Evolutionary conservation across 129 eudicot species (phyloP), one percentile per base, ranked within the genome.

Genomic region (Tanacetum coccineum): DNA sequence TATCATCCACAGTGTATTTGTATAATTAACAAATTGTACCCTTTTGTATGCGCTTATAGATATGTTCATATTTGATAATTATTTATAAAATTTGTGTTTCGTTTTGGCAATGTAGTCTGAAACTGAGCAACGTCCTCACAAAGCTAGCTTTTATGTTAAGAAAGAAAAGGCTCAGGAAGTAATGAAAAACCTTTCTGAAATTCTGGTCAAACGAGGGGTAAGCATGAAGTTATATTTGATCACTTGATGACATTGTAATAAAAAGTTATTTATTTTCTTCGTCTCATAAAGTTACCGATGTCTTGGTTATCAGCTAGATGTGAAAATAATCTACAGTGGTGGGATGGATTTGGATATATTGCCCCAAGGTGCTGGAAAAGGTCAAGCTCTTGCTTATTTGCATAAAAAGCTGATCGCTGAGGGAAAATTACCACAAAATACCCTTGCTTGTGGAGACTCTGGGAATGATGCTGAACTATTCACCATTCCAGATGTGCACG

Each of bases 281-380:
- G 13, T 63, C 55, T 48, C 8, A 30, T 46, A 2, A 54, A 30
- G 7, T 61, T 19, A 3, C 14, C 62, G 26, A 54, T 74, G 32
- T 73, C 5, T 69, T 59, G 70, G 58, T 69, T 75, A 69, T 59
- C 85, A 93, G 98, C 64, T 93, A 82, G 98, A 93, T 82, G 92
- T 84, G 13, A 89, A 93, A 80, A 93, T 93, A 67, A 93, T 93
- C 14, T 89, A 93, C 74, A 93, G 98, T 73, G 96, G 96, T 8
- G 98, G 96, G 39, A 80, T 82, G 79, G 96, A 93, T 74, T 70
- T 88, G 81, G 98, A 93, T 73, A 84, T 93, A 62, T 77, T 93
- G 74, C 95, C 98, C 25, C 87, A 93, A 89, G 92, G 95, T 67
- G 96, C 99, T 73, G 99, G 99, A 8, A 93, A 93, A 89, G 99